These are phyloP conservation scores for Globisporangium ultimum DNA, from an alignment of 352 stramenopile genomes.

Conservation along the genomic window DNA sequence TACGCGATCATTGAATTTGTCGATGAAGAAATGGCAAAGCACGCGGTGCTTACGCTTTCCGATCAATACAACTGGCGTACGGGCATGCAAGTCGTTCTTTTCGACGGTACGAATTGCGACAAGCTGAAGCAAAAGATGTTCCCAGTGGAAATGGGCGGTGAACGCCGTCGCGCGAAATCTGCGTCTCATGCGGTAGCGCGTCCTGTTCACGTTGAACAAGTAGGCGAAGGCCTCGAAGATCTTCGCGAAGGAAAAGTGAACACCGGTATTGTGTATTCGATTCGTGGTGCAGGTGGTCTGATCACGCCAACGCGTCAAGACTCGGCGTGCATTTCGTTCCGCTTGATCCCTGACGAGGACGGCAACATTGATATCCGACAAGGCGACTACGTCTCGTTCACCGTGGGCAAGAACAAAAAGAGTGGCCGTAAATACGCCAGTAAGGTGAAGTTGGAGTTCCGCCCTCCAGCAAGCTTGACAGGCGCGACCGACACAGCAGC, in stretches of 20 bases:
- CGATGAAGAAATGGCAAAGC: constrained; percentile 87
- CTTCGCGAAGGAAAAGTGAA: constrained; percentile 87
- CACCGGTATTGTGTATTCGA: constrained; percentile 85
- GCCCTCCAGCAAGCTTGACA: constrained; percentile 59
- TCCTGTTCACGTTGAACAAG: constrained; percentile 76
- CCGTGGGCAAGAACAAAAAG: constrained; percentile 89
- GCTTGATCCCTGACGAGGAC: constrained; percentile 85
- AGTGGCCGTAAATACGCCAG: constrained; percentile 85
- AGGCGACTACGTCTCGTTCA: constrained; percentile 87
- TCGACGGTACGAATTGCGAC: constrained; percentile 86
- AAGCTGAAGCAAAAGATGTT: constrained; percentile 91
- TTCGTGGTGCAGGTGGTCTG: constrained; percentile 75
- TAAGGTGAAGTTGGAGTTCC: constrained; percentile 88
- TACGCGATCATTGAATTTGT: constrained; percentile 90
- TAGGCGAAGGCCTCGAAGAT: constrained; percentile 79
- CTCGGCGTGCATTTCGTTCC: constrained; percentile 84
- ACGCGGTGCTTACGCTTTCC: constrained; percentile 83
- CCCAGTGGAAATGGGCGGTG: constrained; percentile 64
- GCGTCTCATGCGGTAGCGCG: constrained; percentile 60
- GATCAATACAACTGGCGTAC: constrained; percentile 88
- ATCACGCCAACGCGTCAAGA: constrained; percentile 85
- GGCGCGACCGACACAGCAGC: constrained; percentile 14
- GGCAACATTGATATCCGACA: constrained; percentile 82
- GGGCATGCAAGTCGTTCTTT: constrained; percentile 86
- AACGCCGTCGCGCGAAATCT: constrained; percentile 78